Percentiles rank a stretch among this genome's conserved stretches.
Evolutionary conservation across 225 moss, liverwort and hornwort genomes (phyloP).

Genomic region (Bryoerythrophyllum caledonicum): DNA sequence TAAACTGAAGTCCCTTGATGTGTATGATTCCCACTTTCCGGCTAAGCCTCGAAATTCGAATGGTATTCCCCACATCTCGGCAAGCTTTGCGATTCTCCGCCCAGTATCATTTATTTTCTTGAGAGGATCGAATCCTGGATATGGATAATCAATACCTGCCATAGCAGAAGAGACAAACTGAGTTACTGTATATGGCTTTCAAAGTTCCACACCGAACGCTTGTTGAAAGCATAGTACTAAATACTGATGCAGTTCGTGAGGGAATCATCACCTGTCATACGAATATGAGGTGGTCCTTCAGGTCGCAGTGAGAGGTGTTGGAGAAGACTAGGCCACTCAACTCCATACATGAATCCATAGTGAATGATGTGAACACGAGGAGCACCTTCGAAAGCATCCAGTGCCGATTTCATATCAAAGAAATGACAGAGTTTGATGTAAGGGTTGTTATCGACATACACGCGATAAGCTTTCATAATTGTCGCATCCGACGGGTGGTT

Average conservation of each 20-base stretch:
- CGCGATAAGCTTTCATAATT: slow-evolving; percentile 56
- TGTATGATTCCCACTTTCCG: slow-evolving; percentile 77
- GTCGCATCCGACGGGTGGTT: slow-evolving; percentile 52
- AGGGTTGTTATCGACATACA: slow-evolving; percentile 59
- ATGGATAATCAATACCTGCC: slow-evolving; percentile 63
- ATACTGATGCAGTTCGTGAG: background rate
- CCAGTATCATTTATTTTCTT: slow-evolving; percentile 57
- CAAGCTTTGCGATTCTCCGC: slow-evolving; percentile 52
- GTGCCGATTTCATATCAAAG: slow-evolving; percentile 39
- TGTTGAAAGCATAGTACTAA: background rate
- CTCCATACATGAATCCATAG: slow-evolving; percentile 67
- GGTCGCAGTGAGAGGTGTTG: slow-evolving; percentile 42
- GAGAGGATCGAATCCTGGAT: slow-evolving; percentile 57
- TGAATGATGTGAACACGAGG: slow-evolving; percentile 66
- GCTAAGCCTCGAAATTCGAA: slow-evolving; percentile 73
- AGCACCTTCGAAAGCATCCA: slow-evolving; percentile 46
- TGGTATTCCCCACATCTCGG: slow-evolving; percentile 50
- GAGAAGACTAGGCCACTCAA: slow-evolving; percentile 73
- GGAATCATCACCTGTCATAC: slow-evolving; percentile 53
- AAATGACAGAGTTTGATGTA: slow-evolving; percentile 56
- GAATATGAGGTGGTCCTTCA: slow-evolving; percentile 66
- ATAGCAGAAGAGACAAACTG: slow-evolving; percentile 11
- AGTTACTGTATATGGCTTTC: slow-evolving; percentile 13
- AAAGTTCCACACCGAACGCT: slow-evolving; percentile 4
- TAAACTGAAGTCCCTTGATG: slow-evolving; percentile 50